Evolutionary conservation across 139 green algal species (phyloP).

Genomic region (Edaphochlamys debaryana): DNA sequence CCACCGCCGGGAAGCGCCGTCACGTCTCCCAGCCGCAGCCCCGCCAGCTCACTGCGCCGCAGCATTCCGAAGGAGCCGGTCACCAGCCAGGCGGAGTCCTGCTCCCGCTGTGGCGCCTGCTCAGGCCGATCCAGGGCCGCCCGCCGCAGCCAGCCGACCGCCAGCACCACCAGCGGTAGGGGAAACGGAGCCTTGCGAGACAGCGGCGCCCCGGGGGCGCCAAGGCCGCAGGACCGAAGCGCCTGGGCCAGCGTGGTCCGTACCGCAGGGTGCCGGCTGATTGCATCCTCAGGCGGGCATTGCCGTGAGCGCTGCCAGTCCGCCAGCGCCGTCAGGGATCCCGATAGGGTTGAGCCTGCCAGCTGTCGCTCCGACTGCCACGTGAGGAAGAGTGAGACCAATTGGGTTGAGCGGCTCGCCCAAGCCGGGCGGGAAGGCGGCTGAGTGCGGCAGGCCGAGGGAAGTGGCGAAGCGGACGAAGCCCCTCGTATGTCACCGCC

Average conservation of each 20-base stretch:
- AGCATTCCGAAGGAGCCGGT: conserved; percentile 16
- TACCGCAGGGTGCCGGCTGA: not conserved
- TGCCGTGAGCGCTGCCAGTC: not conserved
- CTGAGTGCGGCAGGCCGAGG: no score
- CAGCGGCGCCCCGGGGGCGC: no score
- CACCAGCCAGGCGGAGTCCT: not conserved
- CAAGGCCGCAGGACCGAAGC: not conserved
- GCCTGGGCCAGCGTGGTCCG: not conserved
- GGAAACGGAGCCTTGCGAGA: not conserved
- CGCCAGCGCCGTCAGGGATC: not conserved
- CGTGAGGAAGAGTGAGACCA: not conserved
- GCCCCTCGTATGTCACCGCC: not conserved
- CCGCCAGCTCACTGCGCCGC: not conserved
- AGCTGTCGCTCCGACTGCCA: no score
- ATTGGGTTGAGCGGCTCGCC: no score
- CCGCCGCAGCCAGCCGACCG: not conserved
- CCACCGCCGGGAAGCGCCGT: not conserved
- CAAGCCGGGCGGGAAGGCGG: no score
- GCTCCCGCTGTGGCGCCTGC: not conserved
- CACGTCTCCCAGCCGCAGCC: not conserved
- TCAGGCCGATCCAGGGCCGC: no score
- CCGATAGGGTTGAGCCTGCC: not conserved
- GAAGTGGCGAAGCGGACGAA: not conserved
- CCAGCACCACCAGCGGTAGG: not conserved
- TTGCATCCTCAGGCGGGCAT: not conserved